These are phyloP conservation scores for Suhomyces sp. DNA, from an alignment of 805 yeast genomes.

Conservation along the genomic window DNA sequence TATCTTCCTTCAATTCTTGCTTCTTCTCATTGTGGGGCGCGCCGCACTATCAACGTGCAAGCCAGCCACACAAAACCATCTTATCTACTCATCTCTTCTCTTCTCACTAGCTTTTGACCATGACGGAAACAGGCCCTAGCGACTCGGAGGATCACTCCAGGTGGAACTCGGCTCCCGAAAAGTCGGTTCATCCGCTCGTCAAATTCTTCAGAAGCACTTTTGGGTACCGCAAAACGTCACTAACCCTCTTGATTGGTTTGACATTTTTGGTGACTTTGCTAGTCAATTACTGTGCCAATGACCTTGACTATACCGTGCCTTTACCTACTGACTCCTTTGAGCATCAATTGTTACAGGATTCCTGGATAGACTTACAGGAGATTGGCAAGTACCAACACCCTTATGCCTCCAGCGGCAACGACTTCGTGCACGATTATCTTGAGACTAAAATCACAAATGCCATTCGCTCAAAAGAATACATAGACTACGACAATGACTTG, in stretches of 20 bases:
- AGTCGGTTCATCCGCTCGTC: conserved; percentile 16
- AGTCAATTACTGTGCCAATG: conserved; percentile 38
- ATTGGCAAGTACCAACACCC: conserved; percentile 73
- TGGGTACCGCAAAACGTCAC: conserved; percentile 71
- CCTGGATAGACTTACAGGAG: conserved; percentile 71
- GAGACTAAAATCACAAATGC: conserved; percentile 36
- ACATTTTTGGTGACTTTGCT: conserved; percentile 44
- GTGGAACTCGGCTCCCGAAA: background rate
- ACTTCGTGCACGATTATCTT: conserved; percentile 69
- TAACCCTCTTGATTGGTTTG: conserved; percentile 52
- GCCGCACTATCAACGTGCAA: background rate
- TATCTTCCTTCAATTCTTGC: background rate
- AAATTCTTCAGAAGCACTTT: conserved; percentile 46
- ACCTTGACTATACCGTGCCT: conserved; percentile 33
- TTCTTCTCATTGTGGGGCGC: background rate
- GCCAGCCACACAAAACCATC: background rate
- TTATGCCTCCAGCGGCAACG: conserved; percentile 73
- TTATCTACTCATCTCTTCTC: background rate
- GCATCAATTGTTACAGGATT: conserved; percentile 34
- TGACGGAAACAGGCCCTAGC: background rate
- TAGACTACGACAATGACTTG: conserved; percentile 40
- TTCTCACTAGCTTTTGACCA: background rate
- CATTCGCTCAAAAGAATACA: conserved; percentile 18
- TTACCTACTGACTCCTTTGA: conserved; percentile 45
- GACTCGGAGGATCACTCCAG: background rate